Conservation (phyloP, 1,284 basidiomycete genomes). For the Rhodotorula glutinis region DNA sequence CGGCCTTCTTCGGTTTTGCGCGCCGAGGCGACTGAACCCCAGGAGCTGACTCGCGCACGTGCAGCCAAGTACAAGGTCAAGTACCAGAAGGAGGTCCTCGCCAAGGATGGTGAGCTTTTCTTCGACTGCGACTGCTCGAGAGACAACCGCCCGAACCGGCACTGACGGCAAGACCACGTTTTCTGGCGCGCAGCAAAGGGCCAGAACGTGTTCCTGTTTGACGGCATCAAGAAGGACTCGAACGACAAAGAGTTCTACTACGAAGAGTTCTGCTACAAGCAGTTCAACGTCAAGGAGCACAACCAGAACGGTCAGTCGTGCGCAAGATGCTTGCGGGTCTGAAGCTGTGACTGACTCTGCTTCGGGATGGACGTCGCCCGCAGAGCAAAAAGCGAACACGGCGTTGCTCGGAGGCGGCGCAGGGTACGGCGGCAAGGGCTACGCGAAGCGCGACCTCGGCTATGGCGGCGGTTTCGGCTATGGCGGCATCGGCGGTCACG, state of each 20-base stretch:
- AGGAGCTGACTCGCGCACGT: not conserved
- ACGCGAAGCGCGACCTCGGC: too few relatives aligned
- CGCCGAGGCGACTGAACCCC: fast-evolving
- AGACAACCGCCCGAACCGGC: too few relatives aligned
- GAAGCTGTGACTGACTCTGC: too few relatives aligned
- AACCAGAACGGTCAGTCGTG: not conserved
- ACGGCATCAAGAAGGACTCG: conserved; percentile 11
- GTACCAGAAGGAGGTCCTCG: conserved; percentile 11
- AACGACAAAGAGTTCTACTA: conserved; percentile 11
- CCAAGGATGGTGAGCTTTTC: conserved; percentile 3
- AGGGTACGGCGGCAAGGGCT: too few relatives aligned
- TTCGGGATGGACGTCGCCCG: not conserved
- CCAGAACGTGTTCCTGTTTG: conserved; percentile 11
- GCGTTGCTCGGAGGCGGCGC: too few relatives aligned
- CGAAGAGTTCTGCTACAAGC: conserved; percentile 23
- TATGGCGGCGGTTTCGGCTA: not conserved
- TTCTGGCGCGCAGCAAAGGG: too few relatives aligned
- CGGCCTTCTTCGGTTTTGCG: not conserved
- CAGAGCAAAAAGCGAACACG: not conserved
- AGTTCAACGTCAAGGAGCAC: conserved; percentile 11
- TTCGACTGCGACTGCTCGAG: too few relatives aligned
- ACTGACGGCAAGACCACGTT: too few relatives aligned
- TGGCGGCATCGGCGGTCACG: not conserved
- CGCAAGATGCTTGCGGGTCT: too few relatives aligned
- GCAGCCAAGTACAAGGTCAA: conserved; percentile 5